Evolutionary conservation across 169 alveolate genomes (phyloP).

Genomic region (Amoebophrya sp.): DNA sequence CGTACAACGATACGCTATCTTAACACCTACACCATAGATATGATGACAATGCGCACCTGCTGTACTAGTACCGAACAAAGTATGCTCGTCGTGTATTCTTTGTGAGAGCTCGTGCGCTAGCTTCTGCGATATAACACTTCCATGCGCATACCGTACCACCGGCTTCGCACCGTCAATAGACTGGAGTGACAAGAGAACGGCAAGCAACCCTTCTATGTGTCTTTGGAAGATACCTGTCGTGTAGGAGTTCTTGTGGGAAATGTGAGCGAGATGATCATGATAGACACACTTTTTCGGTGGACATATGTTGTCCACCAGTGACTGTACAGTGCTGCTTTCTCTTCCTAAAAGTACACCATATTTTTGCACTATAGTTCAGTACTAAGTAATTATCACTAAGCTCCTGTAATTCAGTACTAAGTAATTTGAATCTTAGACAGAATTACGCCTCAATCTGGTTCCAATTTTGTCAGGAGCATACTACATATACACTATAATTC

Average conservation of each 20-base stretch:
- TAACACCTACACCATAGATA: too few species aligned
- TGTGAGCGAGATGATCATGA: not conserved
- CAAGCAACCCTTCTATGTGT: slow-evolving; percentile 27
- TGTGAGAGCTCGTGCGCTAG: not conserved
- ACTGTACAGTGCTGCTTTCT: not conserved
- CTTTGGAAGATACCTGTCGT: not conserved
- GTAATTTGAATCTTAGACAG: too few species aligned
- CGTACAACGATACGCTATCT: too few species aligned
- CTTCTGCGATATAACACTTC: not conserved
- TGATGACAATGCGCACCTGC: too few species aligned
- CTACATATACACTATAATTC: too few species aligned
- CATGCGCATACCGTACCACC: not conserved
- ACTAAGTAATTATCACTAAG: not conserved
- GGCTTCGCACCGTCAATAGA: not conserved
- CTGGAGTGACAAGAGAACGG: not conserved
- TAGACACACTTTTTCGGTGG: not conserved
- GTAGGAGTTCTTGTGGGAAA: not conserved
- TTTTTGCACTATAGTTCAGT: not conserved
- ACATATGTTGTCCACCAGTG: not conserved
- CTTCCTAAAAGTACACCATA: not conserved
- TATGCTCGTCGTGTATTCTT: not conserved
- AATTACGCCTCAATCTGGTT: too few species aligned
- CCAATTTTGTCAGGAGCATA: not conserved
- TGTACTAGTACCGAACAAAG: not conserved
- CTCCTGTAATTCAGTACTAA: not conserved